Evolutionary conservation across 2,329 filamentous ascomycete species (phyloP).

Genomic region (Penicillium sp.): DNA sequence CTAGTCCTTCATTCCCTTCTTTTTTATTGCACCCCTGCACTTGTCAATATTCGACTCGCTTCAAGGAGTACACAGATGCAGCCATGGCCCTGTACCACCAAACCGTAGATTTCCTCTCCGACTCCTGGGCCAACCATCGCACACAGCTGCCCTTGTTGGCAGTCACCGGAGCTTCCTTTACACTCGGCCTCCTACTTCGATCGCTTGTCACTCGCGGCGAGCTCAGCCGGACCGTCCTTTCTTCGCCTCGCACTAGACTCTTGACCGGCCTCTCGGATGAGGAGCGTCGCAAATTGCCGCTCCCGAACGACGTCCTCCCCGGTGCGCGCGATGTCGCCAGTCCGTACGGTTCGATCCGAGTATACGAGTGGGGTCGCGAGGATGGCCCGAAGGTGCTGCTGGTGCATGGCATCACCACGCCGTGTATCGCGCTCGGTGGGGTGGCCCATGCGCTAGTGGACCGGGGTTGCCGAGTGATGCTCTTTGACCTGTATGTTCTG

Average conservation of each 20-base stretch:
- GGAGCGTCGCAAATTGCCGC: conserved; percentile 50
- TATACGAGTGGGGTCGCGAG: conserved; percentile 78
- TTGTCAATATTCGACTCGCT: neutral
- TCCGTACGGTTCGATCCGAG: conserved; percentile 65
- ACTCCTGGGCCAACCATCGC: conserved; percentile 30
- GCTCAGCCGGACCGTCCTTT: conserved; percentile 22
- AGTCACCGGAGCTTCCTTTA: conserved; percentile 37
- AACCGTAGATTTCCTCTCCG: conserved; percentile 35
- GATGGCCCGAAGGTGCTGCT: conserved; percentile 70
- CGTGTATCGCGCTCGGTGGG: conserved; percentile 65
- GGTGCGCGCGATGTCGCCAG: conserved; percentile 61
- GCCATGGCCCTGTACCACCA: conserved; percentile 37
- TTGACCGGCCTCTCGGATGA: conserved; percentile 34
- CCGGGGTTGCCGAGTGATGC: conserved; percentile 71
- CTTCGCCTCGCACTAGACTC: conserved; percentile 38
- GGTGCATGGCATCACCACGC: conserved; percentile 79
- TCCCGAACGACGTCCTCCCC: conserved; percentile 65
- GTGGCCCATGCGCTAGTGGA: conserved; percentile 64
- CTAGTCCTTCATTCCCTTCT: neutral
- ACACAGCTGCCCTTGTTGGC: conserved; percentile 34
- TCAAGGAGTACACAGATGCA: neutral
- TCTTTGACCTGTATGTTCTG: conserved; percentile 60
- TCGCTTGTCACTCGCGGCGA: conserved; percentile 24
- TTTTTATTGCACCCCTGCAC: neutral
- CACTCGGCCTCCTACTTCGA: conserved; percentile 33